These are phyloP conservation scores for Staphylotrichum longicolle DNA, from an alignment of 495 filamentous ascomycete species.

Conservation along the genomic window DNA sequence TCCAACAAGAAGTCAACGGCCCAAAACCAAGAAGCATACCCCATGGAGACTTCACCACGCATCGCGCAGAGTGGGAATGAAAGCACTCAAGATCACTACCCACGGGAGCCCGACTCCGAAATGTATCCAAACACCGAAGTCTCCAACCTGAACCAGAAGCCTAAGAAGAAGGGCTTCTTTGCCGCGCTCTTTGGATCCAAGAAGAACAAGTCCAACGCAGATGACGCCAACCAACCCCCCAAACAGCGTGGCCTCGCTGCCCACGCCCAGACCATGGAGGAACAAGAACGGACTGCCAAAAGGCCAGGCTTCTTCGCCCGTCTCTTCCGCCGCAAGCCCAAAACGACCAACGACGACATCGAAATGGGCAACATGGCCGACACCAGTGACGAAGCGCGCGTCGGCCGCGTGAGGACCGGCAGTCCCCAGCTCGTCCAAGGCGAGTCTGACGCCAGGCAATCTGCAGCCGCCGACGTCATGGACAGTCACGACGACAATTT, in stretches of 20 bases:
- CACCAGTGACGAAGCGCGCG: background rate
- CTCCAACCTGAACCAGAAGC: background rate
- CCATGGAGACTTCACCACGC: background rate
- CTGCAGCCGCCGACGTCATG: conserved; percentile 9
- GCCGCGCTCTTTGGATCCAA: background rate
- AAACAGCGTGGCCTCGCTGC: conserved; percentile 1
- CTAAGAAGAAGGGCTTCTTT: conserved; percentile 7
- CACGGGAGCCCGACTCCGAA: background rate
- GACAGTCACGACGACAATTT: background rate
- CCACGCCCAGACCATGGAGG: background rate
- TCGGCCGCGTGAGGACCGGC: conserved; percentile 17
- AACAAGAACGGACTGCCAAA: background rate
- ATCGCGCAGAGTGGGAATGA: background rate
- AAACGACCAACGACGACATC: conserved; percentile 11
- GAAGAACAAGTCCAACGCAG: background rate
- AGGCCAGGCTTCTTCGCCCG: conserved; percentile 13
- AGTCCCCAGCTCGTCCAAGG: conserved; percentile 14
- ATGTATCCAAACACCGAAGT: background rate
- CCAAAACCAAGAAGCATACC: background rate
- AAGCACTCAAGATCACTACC: too few species aligned
- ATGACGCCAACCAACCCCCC: background rate
- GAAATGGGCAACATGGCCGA: conserved; percentile 15
- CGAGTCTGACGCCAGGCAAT: background rate
- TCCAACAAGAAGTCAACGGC: conserved; percentile 1
- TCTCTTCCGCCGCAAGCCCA: conserved; percentile 14